phyloP scores from a whole-genome alignment of 2,329 filamentous ascomycete species.

The Dactylellina parvicollis region DNA sequence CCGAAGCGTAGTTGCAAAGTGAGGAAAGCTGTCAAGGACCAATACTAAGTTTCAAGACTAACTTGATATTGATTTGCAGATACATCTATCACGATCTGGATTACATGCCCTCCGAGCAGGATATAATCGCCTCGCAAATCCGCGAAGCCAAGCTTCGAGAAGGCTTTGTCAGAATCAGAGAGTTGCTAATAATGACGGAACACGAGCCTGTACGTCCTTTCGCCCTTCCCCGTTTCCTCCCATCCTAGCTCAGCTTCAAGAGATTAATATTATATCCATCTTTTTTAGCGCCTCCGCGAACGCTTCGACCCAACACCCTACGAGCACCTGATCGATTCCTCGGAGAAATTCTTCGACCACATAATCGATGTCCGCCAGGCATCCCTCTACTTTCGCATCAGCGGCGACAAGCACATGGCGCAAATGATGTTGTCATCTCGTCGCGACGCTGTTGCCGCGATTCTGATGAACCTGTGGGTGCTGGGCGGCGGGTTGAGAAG shows the following conservation, averaged over 20 bases:
- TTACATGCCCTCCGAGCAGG: slow-evolving; percentile 66
- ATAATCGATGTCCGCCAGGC: slow-evolving; percentile 69
- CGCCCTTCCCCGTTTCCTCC: too few relatives aligned
- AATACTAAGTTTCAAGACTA: not conserved
- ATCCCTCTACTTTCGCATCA: slow-evolving; percentile 68
- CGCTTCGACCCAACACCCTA: slow-evolving; percentile 70
- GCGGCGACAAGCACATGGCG: slow-evolving; percentile 66
- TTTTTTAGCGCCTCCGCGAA: slow-evolving; percentile 65
- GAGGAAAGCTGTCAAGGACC: not conserved
- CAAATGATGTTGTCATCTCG: slow-evolving; percentile 66
- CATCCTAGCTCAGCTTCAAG: too few relatives aligned
- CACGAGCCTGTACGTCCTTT: slow-evolving; percentile 65
- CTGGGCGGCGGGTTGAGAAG: slow-evolving; percentile 68
- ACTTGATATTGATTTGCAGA: slow-evolving; percentile 26
- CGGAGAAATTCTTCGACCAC: slow-evolving; percentile 70
- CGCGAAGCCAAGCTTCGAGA: slow-evolving; percentile 70
- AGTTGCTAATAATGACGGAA: slow-evolving; percentile 68
- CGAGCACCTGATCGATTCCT: slow-evolving; percentile 67
- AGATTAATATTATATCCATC: not conserved
- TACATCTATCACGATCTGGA: slow-evolving; percentile 71
- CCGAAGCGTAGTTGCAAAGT: slow-evolving; percentile 60
- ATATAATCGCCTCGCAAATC: slow-evolving; percentile 68
- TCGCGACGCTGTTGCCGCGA: slow-evolving; percentile 69
- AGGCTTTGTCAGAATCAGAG: slow-evolving; percentile 69
- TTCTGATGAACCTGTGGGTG: slow-evolving; percentile 70